Evolutionary conservation across 2,329 filamentous ascomycete genomes (phyloP).

Genomic region (Ophiostoma montium): DNA sequence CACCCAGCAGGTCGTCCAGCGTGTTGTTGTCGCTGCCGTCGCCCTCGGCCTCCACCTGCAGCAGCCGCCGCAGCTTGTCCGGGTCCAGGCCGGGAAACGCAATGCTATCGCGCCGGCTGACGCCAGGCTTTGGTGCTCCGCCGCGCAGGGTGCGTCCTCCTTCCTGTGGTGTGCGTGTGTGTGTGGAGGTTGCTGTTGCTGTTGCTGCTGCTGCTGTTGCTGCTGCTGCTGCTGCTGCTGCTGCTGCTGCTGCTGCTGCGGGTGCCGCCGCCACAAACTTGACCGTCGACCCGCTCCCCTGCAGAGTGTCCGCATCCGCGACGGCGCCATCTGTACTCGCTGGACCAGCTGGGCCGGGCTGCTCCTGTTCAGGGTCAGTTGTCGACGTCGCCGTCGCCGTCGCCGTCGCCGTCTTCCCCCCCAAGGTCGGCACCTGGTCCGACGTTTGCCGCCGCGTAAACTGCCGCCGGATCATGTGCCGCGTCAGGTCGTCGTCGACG

Average conservation of each 20-base stretch:
- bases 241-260: background rate
- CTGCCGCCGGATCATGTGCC: conserved; percentile 42
- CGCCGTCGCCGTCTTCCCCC: background rate
- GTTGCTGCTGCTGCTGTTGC: too few relatives aligned
- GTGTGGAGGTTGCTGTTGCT: too few relatives aligned
- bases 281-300: conserved; percentile 4
- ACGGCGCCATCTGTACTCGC: background rate
- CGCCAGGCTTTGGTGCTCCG: conserved; percentile 16
- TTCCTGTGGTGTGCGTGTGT: background rate
- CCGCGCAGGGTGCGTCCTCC: too few relatives aligned
- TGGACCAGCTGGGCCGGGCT: conserved; percentile 1
- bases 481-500: conserved; percentile 44
- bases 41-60: conserved; percentile 20
- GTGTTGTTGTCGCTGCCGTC: background rate
- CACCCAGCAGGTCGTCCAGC: background rate
- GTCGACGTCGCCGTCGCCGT: conserved; percentile 5
- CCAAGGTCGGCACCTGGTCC: conserved; percentile 12
- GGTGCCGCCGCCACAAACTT: conserved; percentile 8
- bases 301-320: background rate
- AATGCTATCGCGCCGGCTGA: conserved; percentile 39
- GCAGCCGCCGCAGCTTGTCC: conserved; percentile 34
- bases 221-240: too few relatives aligned
- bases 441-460: conserved; percentile 33
- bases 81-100: conserved; percentile 34
- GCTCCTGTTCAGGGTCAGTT: conserved; percentile 6